These are phyloP conservation scores for Lentinula sp. DNA, from an alignment of 768 basidiomycete species.

Conservation along the genomic window DNA sequence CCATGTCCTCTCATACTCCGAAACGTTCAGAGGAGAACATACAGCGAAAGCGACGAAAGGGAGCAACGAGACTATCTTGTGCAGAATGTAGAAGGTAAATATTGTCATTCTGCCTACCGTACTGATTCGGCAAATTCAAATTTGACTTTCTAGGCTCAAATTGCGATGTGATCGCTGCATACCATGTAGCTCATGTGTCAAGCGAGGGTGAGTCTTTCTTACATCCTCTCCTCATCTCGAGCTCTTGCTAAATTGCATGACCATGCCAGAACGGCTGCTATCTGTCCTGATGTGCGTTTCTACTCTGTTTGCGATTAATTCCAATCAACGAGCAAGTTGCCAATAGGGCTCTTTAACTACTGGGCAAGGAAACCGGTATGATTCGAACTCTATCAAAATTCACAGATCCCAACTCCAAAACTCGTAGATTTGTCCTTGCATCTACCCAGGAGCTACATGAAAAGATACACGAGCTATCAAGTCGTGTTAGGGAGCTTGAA, in stretches of 20 bases:
- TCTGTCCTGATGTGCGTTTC: slow-evolving; percentile 68
- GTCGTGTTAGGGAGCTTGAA: slow-evolving; percentile 71
- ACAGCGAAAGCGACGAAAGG: slow-evolving; percentile 18
- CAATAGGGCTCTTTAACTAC: slow-evolving; percentile 68
- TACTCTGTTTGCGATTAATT: slow-evolving; percentile 5
- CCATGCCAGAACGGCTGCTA: slow-evolving; percentile 38
- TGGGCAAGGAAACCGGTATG: slow-evolving; percentile 74
- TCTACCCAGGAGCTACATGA: slow-evolving; percentile 79
- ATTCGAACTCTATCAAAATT: background rate
- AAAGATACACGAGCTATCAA: slow-evolving; percentile 70
- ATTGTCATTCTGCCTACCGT: slow-evolving; percentile 7
- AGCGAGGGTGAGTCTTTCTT: slow-evolving; percentile 34
- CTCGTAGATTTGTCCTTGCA: slow-evolving; percentile 66
- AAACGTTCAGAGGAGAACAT: slow-evolving; percentile 4
- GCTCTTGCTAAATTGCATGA: slow-evolving; percentile 50
- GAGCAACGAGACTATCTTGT: slow-evolving; percentile 68
- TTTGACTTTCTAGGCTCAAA: slow-evolving; percentile 41
- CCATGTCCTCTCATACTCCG: slow-evolving; percentile 8
- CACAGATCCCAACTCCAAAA: slow-evolving; percentile 5
- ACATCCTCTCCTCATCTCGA: background rate
- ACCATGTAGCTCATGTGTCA: slow-evolving; percentile 77
- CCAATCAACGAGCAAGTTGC: slow-evolving; percentile 13
- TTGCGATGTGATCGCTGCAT: slow-evolving; percentile 70
- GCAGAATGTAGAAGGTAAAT: slow-evolving; percentile 71
- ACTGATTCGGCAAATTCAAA: slow-evolving; percentile 5